Percentiles rank a stretch among this genome's conserved stretches.
These are phyloP conservation scores for Teunomyces cretensis DNA, from an alignment of 805 yeast genomes.

Conservation along the genomic window DNA sequence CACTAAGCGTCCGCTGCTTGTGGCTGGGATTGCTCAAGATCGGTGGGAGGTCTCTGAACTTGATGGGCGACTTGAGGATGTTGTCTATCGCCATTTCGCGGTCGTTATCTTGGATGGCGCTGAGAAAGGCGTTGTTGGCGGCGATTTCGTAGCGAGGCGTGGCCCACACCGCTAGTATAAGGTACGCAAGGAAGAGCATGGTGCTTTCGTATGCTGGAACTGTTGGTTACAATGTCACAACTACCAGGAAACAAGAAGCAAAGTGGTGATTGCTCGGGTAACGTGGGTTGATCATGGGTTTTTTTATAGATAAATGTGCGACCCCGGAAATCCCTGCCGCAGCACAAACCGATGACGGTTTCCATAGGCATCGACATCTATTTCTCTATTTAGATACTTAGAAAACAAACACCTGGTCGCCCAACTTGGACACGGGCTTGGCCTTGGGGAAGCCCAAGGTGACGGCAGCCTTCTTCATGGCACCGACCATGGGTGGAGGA, in stretches of 20 bases:
- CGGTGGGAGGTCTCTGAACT: conserved; percentile 33
- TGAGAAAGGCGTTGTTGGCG: background rate
- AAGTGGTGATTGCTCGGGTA: background rate
- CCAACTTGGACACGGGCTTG: conserved; percentile 83
- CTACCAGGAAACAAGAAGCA: too few relatives aligned
- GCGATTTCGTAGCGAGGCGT: background rate
- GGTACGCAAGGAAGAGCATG: background rate
- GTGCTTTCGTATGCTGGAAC: background rate
- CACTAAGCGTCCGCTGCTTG: conserved; percentile 37
- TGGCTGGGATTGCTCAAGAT: conserved; percentile 30
- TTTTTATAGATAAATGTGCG: background rate
- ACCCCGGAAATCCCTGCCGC: background rate
- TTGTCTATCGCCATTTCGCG: conserved; percentile 22
- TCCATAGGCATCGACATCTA: background rate
- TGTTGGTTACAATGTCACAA: too few relatives aligned
- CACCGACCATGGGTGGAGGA: conserved; percentile 89
- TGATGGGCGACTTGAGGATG: conserved; percentile 25
- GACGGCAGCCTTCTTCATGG: conserved; percentile 75
- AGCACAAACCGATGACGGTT: background rate
- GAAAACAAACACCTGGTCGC: conserved; percentile 87
- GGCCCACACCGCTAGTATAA: background rate
- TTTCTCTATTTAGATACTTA: conserved; percentile 26
- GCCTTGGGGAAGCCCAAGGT: conserved; percentile 80
- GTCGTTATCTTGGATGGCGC: conserved; percentile 16
- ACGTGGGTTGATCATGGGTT: background rate